phyloP scores from a whole-genome alignment of 148 eudicot species.

The Spergularia bocconei region DNA sequence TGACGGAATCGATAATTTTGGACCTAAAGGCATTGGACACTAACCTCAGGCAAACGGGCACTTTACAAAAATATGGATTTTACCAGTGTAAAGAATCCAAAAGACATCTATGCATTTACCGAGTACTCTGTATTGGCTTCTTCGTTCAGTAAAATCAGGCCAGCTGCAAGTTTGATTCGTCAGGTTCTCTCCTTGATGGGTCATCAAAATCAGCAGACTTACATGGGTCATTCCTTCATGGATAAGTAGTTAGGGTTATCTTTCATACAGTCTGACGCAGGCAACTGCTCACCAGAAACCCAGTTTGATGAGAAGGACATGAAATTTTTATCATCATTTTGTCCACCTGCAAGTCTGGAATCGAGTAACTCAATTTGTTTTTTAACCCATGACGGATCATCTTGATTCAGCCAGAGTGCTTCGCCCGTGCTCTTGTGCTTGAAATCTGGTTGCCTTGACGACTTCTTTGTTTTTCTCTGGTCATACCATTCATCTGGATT shows the following conservation, averaged over 20 bases:
- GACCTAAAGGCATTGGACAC: too few species aligned
- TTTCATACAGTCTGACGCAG: background rate
- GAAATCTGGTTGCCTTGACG: slow-evolving; percentile 62
- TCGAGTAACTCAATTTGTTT: slow-evolving; percentile 53
- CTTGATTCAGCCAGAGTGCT: slow-evolving; percentile 52
- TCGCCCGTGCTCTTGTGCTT: slow-evolving; percentile 62
- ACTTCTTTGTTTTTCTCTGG: slow-evolving; percentile 38
- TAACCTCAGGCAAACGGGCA: too few species aligned
- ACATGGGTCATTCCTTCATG: background rate
- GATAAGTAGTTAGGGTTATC: background rate
- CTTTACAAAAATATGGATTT: too few species aligned
- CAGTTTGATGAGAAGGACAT: background rate
- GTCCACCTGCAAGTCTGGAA: slow-evolving; percentile 27
- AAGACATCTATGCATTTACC: too few species aligned
- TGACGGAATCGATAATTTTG: too few species aligned
- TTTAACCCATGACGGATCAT: slow-evolving; percentile 68
- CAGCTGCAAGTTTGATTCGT: too few species aligned
- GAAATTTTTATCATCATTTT: background rate
- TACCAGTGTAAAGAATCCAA: too few species aligned
- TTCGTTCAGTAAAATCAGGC: too few species aligned
- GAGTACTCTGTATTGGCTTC: too few species aligned
- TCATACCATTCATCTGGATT: slow-evolving; percentile 74
- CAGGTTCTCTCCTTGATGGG: too few species aligned
- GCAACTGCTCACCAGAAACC: slow-evolving; percentile 1
- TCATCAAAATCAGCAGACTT: background rate